These are phyloP conservation scores for Sicyos edulis DNA, from an alignment of 306 rosid genomes.

Conservation along the genomic window DNA sequence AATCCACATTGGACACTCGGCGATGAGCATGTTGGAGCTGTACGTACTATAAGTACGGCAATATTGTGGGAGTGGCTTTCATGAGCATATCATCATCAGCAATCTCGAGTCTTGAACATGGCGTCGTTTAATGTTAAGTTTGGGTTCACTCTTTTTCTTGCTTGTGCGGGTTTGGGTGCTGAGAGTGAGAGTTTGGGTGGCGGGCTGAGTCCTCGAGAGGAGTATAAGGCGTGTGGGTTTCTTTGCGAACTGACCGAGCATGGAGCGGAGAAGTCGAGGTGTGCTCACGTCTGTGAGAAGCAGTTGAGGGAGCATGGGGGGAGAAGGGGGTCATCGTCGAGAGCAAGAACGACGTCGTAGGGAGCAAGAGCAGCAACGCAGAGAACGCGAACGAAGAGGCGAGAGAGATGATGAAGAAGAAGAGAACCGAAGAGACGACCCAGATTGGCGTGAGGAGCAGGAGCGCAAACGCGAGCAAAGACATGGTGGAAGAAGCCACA, in stretches of 20 bases:
- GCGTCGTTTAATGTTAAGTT: conserved; percentile 9
- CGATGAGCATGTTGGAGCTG: conserved; percentile 28
- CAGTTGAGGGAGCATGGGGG: conserved; percentile 2
- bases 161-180: conserved; percentile 5
- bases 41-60: neutral
- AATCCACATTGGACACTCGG: conserved; percentile 32
- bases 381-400: conserved; percentile 5
- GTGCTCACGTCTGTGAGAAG: conserved; percentile 13
- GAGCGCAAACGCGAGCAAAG: neutral
- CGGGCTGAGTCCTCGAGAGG: neutral
- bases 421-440: neutral
- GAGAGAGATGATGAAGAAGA: neutral
- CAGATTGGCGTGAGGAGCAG: neutral
- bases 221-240: conserved; percentile 9
- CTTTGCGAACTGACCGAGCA: neutral
- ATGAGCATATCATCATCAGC: neutral
- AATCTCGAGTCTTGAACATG: conserved; percentile 13
- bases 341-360: conserved; percentile 7
- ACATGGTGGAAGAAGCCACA: neutral
- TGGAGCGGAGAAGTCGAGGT: neutral
- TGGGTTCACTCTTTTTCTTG: conserved; percentile 19
- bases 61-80: neutral
- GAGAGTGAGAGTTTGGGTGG: neutral
- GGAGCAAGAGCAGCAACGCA: neutral
- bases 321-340: too few species aligned